phyloP scores from a whole-genome alignment of 108 stramenopile species.

The Aurantiochytrium sp. region DNA sequence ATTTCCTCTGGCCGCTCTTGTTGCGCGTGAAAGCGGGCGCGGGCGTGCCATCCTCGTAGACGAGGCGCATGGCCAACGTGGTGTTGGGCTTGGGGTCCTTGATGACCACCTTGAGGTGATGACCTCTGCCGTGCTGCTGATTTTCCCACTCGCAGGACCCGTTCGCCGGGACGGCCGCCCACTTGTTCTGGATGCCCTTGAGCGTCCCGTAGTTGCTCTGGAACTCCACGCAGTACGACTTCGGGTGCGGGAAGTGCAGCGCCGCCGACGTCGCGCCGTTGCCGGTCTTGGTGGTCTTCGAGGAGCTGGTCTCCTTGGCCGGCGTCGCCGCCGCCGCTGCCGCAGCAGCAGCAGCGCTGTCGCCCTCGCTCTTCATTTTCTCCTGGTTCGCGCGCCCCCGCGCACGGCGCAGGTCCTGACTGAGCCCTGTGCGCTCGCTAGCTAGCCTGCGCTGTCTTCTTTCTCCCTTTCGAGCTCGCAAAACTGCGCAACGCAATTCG shows the following conservation, averaged over 20 bases:
- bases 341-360: no score
- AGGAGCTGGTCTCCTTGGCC: neutral
- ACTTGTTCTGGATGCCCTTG: conserved; percentile 8
- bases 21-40: neutral
- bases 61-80: neutral
- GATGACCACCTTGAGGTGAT: neutral
- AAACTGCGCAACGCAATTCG: no score
- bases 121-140: conserved; percentile 1
- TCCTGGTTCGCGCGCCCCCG: no score
- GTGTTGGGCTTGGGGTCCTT: neutral
- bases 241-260: neutral
- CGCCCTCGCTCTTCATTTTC: no score
- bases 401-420: no score
- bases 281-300: neutral
- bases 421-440: no score
- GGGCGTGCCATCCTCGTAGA: neutral
- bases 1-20: neutral
- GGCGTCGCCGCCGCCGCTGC: neutral
- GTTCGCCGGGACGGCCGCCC: neutral
- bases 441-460: no score
- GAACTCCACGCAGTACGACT: neutral
- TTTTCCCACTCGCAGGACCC: conserved; percentile 12
- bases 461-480: no score
- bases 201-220: conserved; percentile 5
- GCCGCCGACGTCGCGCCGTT: neutral